Base-by-base conservation (phyloP, 352 stramenopile species). In the Peronospora farinosa region DNA sequence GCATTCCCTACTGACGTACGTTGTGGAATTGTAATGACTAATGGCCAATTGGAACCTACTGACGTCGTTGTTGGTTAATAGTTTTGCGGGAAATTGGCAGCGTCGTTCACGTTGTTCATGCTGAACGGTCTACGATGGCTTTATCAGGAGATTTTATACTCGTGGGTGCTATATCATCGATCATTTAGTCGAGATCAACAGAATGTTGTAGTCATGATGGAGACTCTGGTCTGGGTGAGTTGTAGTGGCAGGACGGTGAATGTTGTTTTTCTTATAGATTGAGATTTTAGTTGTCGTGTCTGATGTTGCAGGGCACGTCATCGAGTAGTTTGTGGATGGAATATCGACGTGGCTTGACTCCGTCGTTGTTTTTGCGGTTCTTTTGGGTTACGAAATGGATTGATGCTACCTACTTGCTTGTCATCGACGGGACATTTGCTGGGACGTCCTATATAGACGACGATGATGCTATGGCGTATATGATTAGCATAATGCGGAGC, bases 301-400 rank as follows among this genome's bases (percentile, higher is more conserved):
- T 25, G 11, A 23, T 35, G 37, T 6, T 32, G 8, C 25, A 79
- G 71, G 69, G 69, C 4, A 80, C 63, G 52, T 69, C 72, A 21
- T 61, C 61, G 7, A 59, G 57, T 23, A 63, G 87, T 30, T 64
- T 89, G 16, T 89, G 78, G 78, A 89, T 89, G 75, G 78, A 86
- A 39, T 84, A 87, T 57, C 71, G 78, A 1, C 75, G 78, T 9
- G 73, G 74, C 12, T 51, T 72, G 36, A 76, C 74, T 27, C 78
- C 75, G 10, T 87, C 75, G 3, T 31, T 58, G 32, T 67, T 77
- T 21, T 51, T 89, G 37, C 74, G 75, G n/a, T 33, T 66, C 27
- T 84, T 85, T 33, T 89, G 78, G 78, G 30, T 81, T 6, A 25
- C 69, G 36, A 79, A 75, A 47, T 89, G 78, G 73, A 50, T 83